phyloP scores from a whole-genome alignment of 257 asterid genomes.

The Asclepias syriaca region DNA sequence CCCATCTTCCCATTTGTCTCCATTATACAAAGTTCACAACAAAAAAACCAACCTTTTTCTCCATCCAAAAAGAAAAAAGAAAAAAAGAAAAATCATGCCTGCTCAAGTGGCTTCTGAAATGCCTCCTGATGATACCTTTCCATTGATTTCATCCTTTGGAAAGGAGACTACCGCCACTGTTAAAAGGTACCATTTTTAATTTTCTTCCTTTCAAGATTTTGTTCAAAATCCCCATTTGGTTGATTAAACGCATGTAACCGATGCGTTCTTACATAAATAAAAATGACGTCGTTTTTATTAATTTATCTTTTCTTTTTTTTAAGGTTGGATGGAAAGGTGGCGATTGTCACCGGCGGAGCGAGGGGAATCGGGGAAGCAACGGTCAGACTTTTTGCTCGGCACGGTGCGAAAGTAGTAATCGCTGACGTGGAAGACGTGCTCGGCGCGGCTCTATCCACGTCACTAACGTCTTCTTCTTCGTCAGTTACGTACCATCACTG shows the following conservation, averaged over 20 bases:
- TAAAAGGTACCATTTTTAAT: slow-evolving; percentile 32
- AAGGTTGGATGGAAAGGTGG: slow-evolving; percentile 72
- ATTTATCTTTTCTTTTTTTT: no score
- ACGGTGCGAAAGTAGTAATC: slow-evolving; percentile 64
- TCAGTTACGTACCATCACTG: slow-evolving; percentile 46
- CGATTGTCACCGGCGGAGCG: slow-evolving; percentile 79
- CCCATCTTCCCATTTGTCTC: not conserved
- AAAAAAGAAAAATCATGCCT: slow-evolving; percentile 25
- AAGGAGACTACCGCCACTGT: slow-evolving; percentile 25
- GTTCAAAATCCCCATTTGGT: no score
- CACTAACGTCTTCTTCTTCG: slow-evolving; percentile 26
- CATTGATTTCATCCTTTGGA: slow-evolving; percentile 24
- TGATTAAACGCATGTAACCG: no score
- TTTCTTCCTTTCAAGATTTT: no score
- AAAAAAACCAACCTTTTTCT: not conserved
- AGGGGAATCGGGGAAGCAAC: slow-evolving; percentile 87
- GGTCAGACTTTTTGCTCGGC: slow-evolving; percentile 51
- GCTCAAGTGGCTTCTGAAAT: slow-evolving; percentile 44
- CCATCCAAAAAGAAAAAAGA: not conserved
- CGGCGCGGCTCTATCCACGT: slow-evolving; percentile 42
- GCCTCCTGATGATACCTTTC: slow-evolving; percentile 25
- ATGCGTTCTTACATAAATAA: no score
- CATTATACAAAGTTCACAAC: no score
- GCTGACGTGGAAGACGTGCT: slow-evolving; percentile 57
- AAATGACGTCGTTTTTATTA: no score